Evolutionary conservation across 1,284 basidiomycete genomes (phyloP).

Genomic region (Ustilago sp.): DNA sequence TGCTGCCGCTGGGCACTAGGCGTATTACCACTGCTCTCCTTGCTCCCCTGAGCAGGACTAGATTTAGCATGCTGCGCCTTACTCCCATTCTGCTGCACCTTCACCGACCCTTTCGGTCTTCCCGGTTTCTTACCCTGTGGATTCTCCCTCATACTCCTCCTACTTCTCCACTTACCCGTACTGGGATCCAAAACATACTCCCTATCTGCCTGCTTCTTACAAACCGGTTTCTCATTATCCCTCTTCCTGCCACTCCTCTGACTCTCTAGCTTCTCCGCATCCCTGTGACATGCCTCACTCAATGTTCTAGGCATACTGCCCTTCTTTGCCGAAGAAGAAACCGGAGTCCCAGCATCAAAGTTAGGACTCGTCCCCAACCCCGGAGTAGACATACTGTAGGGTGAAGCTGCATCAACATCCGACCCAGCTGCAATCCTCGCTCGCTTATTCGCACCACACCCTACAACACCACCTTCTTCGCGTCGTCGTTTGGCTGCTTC

Average conservation of each 20-base stretch:
- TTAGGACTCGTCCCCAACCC: conserved; percentile 24
- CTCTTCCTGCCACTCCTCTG: conserved; percentile 41
- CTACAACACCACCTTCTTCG: conserved; percentile 8
- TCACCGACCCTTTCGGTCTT: conserved; percentile 50
- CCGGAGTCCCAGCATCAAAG: conserved; percentile 25
- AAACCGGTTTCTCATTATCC: conserved; percentile 34
- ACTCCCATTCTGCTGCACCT: conserved; percentile 21
- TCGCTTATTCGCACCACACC: conserved; percentile 18
- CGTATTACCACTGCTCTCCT: conserved; percentile 8
- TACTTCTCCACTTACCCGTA: conserved; percentile 54
- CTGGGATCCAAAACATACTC: conserved; percentile 44
- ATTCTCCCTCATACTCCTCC: conserved; percentile 57
- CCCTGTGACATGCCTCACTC: conserved; percentile 50
- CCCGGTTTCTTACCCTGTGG: conserved; percentile 48
- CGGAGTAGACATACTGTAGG: conserved; percentile 27
- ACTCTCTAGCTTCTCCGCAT: conserved; percentile 43
- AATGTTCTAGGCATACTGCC: conserved; percentile 47
- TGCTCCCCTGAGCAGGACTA: conserved; percentile 10
- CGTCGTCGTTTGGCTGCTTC: conserved; percentile 34
- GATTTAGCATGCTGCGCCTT: conserved; percentile 18
- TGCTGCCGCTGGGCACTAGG: neutral
- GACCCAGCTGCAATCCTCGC: conserved; percentile 16
- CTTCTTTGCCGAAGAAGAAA: conserved; percentile 28
- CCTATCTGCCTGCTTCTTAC: conserved; percentile 47
- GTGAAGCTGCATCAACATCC: conserved; percentile 32